A percentile compares a stretch with the other conserved stretches of the same genome.
Conservation (phyloP, 768 basidiomycete species). For the Tulasnella sp. region DNA sequence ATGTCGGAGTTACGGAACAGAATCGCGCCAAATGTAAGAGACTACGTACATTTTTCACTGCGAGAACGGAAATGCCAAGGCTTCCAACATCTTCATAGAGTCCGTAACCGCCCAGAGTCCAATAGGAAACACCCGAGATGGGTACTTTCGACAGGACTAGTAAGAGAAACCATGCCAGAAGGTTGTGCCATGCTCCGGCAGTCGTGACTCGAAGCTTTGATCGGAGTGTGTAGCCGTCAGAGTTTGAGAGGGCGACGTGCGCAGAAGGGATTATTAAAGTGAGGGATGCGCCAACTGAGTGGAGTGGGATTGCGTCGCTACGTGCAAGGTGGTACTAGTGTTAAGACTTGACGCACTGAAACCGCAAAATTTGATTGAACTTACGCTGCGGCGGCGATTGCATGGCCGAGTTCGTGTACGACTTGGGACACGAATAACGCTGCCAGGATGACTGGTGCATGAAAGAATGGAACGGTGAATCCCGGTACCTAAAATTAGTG, state of each 20-base stretch:
- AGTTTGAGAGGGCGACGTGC: conserved; percentile 58
- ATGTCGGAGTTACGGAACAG: background rate
- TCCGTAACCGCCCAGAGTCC: conserved; percentile 37
- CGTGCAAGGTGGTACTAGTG: background rate
- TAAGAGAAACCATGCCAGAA: conserved; percentile 47
- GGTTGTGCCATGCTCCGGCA: conserved; percentile 76
- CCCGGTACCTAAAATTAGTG: conserved; percentile 63
- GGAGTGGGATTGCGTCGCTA: conserved; percentile 63
- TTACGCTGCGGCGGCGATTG: conserved; percentile 68
- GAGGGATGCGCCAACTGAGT: conserved; percentile 58
- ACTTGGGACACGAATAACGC: conserved; percentile 61
- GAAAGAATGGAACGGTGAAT: conserved; percentile 67
- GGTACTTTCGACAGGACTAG: background rate
- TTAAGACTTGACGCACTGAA: background rate
- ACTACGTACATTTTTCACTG: conserved; percentile 50
- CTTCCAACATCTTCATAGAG: conserved; percentile 54
- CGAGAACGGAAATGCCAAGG: conserved; percentile 53
- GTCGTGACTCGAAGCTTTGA: conserved; percentile 58
- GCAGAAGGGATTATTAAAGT: conserved; percentile 66
- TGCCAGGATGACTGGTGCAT: conserved; percentile 61
- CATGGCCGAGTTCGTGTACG: conserved; percentile 80
- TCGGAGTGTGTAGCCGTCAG: conserved; percentile 31
- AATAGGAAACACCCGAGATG: conserved; percentile 30
- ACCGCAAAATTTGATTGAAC: conserved; percentile 32
- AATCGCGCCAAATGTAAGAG: background rate